Percentiles rank a stretch among this genome's conserved stretches.
These are phyloP conservation scores for Suillus americanus DNA, from an alignment of 768 basidiomycete species.

Conservation along the genomic window DNA sequence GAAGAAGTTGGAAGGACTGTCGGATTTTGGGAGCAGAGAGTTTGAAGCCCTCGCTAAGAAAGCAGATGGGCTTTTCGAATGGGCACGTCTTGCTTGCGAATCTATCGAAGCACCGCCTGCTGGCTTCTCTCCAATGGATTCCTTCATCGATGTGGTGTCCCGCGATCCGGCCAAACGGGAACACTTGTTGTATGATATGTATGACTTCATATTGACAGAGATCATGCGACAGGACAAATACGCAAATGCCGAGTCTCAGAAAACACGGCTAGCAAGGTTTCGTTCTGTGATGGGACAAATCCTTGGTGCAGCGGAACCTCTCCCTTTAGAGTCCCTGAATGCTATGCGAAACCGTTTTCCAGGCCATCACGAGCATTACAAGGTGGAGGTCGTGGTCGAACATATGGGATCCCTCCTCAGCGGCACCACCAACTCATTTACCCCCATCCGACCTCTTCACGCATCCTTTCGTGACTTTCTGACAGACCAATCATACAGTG, in stretches of 20 bases:
- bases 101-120: not conserved
- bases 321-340: conserved; percentile 1
- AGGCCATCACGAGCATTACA: conserved; percentile 1
- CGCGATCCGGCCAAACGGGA: not conserved
- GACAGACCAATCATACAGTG: conserved; percentile 11
- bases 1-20: not conserved
- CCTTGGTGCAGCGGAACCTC: conserved; percentile 9
- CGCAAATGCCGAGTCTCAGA: not conserved
- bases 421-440: conserved; percentile 3
- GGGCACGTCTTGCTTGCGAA: conserved; percentile 14
- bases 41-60: not conserved
- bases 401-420: conserved; percentile 12
- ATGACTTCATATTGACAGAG: conserved; percentile 5
- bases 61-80: conserved; percentile 11
- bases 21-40: not conserved
- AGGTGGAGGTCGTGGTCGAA: conserved; percentile 8
- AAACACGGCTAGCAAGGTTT: conserved; percentile 3
- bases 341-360: conserved; percentile 1
- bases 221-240: conserved; percentile 2
- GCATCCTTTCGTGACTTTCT: conserved; percentile 31
- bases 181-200: conserved; percentile 10
- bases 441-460: conserved; percentile 22
- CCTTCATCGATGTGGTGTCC: not conserved
- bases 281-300: conserved; percentile 11
- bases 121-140: conserved; percentile 3